Base-by-base conservation (phyloP, 2,329 filamentous ascomycete genomes). In the Pseudovirgaria hyperparasitica region DNA sequence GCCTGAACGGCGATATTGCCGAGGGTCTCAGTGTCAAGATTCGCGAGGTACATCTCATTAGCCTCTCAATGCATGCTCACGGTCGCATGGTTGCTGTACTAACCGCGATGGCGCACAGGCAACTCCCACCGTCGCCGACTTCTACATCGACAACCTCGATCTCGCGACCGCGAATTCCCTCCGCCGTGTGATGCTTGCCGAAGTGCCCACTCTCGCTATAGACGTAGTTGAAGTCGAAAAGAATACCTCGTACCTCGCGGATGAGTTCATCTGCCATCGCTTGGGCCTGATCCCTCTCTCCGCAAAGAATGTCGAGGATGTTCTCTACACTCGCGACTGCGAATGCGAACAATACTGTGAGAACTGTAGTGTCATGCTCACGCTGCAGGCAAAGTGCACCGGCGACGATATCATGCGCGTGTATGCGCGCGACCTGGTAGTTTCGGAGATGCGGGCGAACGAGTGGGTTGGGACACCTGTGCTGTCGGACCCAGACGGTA, bases 311-410 rank as follows among this genome's bases (percentile, higher is more conserved):
- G 76, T 87, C 42, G 81, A 86, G 39, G 67, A 75, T 26, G 70
- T 96, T 36, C 67, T 80, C 37, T 93, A 93, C 60, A 79, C 81
- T 25, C 80, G 87, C 47, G 87, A 96, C 58, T 98, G 90, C 63
- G 84, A 92, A 49, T 98, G 90, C 64, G 87, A 94, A 44, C 78
- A 87, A 45, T 84, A 86, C 62, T 98, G 90, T 63, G 81, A 92
- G 39, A 72, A 80, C 42, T 98, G 90, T 65, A 82, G 80, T 40
- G 81, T 96, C 26, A 79, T 75, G 14, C 70, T 98, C 16, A 77
- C 72, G 4, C 68, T 98, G 20, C 77, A 93, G 47, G 87, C 84
- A 22, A 77, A 81, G 48, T 93, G 85, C 57, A 85, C 75, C 3
- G 71, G 72, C 26, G 82, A 90, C 43, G 79, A 87, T 37, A 78